phyloP scores from a whole-genome alignment of 2,329 filamentous ascomycete genomes.

The Alternaria sp. region DNA sequence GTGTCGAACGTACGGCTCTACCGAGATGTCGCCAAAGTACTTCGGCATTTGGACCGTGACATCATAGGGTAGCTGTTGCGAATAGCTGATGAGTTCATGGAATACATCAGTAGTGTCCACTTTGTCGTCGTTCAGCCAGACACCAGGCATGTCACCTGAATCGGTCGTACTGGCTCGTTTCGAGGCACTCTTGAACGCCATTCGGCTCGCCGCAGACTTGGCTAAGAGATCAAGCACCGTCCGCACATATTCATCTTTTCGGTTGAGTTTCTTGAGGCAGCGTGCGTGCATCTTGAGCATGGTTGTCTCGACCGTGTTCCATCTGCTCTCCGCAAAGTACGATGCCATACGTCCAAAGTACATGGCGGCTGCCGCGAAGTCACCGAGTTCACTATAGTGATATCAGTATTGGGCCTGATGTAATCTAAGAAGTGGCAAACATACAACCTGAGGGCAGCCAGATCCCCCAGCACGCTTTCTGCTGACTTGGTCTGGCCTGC shows the following conservation, averaged over 20 bases:
- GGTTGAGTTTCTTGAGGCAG: constrained; percentile 78
- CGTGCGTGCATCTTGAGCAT: constrained; percentile 86
- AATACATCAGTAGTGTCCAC: constrained; percentile 49
- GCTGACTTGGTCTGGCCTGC: constrained; percentile 80
- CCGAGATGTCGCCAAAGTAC: constrained; percentile 74
- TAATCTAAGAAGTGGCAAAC: constrained; percentile 5
- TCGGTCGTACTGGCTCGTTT: constrained; percentile 21
- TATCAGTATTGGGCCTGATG: constrained; percentile 9
- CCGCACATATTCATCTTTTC: constrained; percentile 79
- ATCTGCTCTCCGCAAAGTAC: constrained; percentile 74
- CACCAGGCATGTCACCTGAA: constrained; percentile 13
- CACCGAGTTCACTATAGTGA: constrained; percentile 62
- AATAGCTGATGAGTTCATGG: constrained; percentile 55
- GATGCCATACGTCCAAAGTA: constrained; percentile 81
- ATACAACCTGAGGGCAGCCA: constrained; percentile 80
- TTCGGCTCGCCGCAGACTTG: constrained; percentile 61
- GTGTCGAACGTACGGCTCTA: constrained; percentile 74
- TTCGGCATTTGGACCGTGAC: constrained; percentile 71
- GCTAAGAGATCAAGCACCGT: constrained; percentile 76
- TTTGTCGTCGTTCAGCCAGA: constrained; percentile 50
- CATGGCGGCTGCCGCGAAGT: constrained; percentile 74
- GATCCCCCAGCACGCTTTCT: constrained; percentile 79
- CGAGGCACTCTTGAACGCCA: constrained; percentile 31
- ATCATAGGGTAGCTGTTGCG: constrained; percentile 63
- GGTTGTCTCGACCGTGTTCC: constrained; percentile 79